These are phyloP conservation scores for Entophlyctis helioformis DNA, from an alignment of 192 early-diverging fungal species.

Conservation along the genomic window DNA sequence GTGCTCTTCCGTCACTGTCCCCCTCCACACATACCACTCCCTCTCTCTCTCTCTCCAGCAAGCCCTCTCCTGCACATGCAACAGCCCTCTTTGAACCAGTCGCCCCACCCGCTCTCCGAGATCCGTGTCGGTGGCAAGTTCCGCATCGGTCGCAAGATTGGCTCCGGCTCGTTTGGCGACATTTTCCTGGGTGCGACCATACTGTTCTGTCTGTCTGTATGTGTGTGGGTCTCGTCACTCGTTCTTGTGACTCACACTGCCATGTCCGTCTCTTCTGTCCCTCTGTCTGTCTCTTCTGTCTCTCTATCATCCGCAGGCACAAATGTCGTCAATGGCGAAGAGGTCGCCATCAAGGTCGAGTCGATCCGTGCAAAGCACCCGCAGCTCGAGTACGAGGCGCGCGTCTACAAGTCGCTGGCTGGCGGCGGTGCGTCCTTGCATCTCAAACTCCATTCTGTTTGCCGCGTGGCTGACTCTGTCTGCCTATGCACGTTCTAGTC, in stretches of 20 bases:
- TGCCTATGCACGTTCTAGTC: slow-evolving; percentile 11
- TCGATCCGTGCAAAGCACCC: slow-evolving; percentile 88
- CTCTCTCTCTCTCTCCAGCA: no score
- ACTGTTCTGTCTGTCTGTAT: not conserved
- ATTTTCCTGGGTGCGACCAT: slow-evolving; percentile 70
- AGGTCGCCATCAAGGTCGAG: slow-evolving; percentile 98
- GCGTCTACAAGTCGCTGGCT: slow-evolving; percentile 88
- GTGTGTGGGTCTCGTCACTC: not conserved
- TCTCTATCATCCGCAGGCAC: not conserved
- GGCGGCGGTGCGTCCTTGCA: slow-evolving; percentile 54
- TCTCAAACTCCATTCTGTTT: no score
- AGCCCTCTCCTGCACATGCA: no score
- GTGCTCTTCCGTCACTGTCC: no score
- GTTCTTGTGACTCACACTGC: no score
- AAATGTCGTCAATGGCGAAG: slow-evolving; percentile 64
- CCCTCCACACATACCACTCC: no score
- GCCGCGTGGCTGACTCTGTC: no score
- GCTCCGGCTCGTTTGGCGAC: slow-evolving; percentile 95
- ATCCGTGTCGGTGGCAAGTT: slow-evolving; percentile 76
- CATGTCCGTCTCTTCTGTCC: no score
- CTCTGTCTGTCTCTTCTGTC: slow-evolving; percentile 14
- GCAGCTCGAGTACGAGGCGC: slow-evolving; percentile 93
- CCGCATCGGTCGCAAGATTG: slow-evolving; percentile 90
- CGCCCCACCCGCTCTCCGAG: not conserved
- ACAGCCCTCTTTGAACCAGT: not conserved